Evolutionary conservation across 2,329 filamentous ascomycete genomes (phyloP).

Genomic region (Juglanconis oblonga): DNA sequence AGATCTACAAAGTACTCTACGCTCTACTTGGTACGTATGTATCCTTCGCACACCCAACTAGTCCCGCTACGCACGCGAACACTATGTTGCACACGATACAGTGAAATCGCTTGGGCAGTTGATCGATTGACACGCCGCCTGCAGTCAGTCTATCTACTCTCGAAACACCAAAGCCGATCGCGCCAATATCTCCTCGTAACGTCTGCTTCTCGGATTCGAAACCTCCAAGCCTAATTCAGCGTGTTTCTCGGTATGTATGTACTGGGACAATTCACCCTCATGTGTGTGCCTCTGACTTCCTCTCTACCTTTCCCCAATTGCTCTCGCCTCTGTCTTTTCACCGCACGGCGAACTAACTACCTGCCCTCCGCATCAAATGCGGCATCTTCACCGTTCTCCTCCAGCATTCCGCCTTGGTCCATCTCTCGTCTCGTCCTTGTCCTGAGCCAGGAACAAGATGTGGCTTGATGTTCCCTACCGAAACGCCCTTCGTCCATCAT

Average conservation of each 20-base stretch:
- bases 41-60: not conserved
- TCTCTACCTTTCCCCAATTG: slow-evolving; percentile 2
- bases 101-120: not conserved
- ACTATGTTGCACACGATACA: not conserved
- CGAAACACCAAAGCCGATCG: not conserved
- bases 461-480: slow-evolving; percentile 9
- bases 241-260: slow-evolving; percentile 1
- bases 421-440: not conserved
- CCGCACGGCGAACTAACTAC: not conserved
- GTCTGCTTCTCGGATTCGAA: not conserved
- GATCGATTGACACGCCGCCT: not conserved
- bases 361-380: not conserved
- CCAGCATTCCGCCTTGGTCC: not conserved
- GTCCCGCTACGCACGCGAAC: no score
- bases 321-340: not conserved
- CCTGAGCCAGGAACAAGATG: not conserved
- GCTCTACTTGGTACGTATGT: not conserved
- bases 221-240: not conserved
- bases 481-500: slow-evolving; percentile 1
- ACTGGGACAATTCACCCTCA: not conserved
- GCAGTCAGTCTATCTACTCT: not conserved
- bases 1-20: not conserved
- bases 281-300: not conserved
- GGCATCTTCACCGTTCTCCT: not conserved
- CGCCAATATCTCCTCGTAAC: not conserved